Conservation (phyloP, 208 protist genomes). For the Endotrypanum monterogeii region DNA sequence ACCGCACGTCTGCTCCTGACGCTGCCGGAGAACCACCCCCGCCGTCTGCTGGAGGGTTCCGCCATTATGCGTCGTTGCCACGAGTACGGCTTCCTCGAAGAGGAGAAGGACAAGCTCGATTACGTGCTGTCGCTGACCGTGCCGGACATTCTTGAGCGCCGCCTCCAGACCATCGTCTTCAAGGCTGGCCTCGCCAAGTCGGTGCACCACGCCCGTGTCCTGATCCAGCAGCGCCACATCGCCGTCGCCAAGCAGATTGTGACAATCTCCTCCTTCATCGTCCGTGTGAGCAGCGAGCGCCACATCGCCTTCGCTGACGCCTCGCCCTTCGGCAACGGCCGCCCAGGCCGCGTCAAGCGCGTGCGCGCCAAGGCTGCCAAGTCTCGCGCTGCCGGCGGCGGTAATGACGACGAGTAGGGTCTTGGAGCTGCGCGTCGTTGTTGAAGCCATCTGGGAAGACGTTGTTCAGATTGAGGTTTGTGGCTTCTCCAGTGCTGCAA, state of each 20-base stretch:
- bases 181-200: constrained; percentile 99
- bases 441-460: neutral
- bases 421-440: neutral
- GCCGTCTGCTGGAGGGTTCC: constrained; percentile 97
- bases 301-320: constrained; percentile 98
- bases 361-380: constrained; percentile 85
- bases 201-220: constrained; percentile 99
- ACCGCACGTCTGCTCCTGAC: constrained; percentile 99
- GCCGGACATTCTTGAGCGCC: constrained; percentile 99
- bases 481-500: neutral
- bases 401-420: constrained; percentile 39
- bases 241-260: constrained; percentile 99
- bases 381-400: constrained; percentile 60
- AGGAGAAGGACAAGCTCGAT: constrained; percentile 99
- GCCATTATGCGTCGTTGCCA: constrained; percentile 99
- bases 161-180: constrained; percentile 99
- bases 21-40: constrained; percentile 97
- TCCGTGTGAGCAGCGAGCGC: constrained; percentile 98
- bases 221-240: constrained; percentile 99
- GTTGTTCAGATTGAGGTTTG: neutral
- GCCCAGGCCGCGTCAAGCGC: constrained; percentile 96
- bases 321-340: constrained; percentile 96
- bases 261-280: constrained; percentile 99
- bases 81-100: constrained; percentile 95
- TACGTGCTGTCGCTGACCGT: constrained; percentile 99